A percentile compares a stretch with the other conserved stretches of the same genome.
Evolutionary conservation across 164 flowering plant genomes (phyloP).

Genomic region (Annona cherimola): DNA sequence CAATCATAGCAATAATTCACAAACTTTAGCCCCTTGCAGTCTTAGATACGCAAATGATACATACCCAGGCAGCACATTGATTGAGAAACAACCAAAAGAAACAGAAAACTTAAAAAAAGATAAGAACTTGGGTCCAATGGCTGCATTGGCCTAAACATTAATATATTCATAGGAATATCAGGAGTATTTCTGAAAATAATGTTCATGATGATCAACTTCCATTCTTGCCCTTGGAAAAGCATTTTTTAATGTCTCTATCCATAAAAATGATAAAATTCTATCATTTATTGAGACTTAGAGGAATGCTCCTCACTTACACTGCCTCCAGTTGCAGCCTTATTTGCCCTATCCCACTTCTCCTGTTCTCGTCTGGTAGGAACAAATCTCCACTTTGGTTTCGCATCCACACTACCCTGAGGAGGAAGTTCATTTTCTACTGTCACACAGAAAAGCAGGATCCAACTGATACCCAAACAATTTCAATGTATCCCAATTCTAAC

Average conservation of each 20-base stretch:
- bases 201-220: background rate
- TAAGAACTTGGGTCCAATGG: too few relatives aligned
- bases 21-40: too few relatives aligned
- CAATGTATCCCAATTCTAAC: background rate
- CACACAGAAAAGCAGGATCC: background rate
- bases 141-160: too few relatives aligned
- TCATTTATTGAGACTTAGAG: background rate
- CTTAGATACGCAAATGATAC: too few relatives aligned
- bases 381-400: constrained; percentile 56
- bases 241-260: background rate
- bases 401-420: constrained; percentile 30
- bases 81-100: too few relatives aligned
- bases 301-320: constrained; percentile 27
- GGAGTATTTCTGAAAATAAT: background rate
- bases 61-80: too few relatives aligned
- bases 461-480: background rate
- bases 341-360: constrained; percentile 89
- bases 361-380: constrained; percentile 88
- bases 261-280: too few relatives aligned
- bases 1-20: background rate
- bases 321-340: constrained; percentile 68
- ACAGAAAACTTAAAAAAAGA: too few relatives aligned
- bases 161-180: background rate
- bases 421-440: constrained; percentile 11
- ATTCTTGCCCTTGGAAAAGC: background rate